These are phyloP conservation scores for Mortierella antarctica DNA, from an alignment of 192 early-diverging fungal genomes.

Conservation along the genomic window DNA sequence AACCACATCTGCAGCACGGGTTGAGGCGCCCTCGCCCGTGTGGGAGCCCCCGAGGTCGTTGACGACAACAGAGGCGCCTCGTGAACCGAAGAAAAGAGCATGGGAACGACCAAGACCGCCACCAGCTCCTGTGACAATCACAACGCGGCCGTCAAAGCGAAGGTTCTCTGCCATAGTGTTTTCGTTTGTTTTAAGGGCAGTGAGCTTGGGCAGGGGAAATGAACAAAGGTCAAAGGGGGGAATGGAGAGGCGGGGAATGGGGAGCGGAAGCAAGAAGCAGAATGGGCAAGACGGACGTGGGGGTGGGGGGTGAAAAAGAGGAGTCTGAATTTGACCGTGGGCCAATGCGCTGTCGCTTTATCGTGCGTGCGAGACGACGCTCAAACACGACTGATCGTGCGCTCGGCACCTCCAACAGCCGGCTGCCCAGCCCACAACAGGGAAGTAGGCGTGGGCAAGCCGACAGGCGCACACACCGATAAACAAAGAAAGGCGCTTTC, in stretches of 20 bases:
- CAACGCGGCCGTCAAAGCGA: constrained; percentile 86
- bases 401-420: too few species aligned
- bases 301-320: not conserved
- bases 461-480: too few species aligned
- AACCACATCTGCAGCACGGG: constrained; percentile 90
- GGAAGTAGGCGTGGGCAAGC: too few species aligned
- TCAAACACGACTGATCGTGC: too few species aligned
- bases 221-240: not conserved
- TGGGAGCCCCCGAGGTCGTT: constrained; percentile 92
- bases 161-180: constrained; percentile 55
- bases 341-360: too few species aligned
- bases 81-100: constrained; percentile 88
- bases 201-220: not conserved
- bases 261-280: not conserved
- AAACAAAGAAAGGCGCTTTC: too few species aligned
- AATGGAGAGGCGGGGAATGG: not conserved
- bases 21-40: constrained; percentile 80
- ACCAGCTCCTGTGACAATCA: constrained; percentile 96
- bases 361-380: too few species aligned
- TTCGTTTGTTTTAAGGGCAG: not conserved
- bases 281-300: not conserved
- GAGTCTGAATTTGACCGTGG: too few species aligned
- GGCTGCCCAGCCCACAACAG: too few species aligned
- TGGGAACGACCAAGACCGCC: constrained; percentile 93
- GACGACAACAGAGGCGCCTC: constrained; percentile 94